Base-by-base conservation (phyloP, 2,329 filamentous ascomycete genomes). In the Verticillium nonalfalfae region DNA sequence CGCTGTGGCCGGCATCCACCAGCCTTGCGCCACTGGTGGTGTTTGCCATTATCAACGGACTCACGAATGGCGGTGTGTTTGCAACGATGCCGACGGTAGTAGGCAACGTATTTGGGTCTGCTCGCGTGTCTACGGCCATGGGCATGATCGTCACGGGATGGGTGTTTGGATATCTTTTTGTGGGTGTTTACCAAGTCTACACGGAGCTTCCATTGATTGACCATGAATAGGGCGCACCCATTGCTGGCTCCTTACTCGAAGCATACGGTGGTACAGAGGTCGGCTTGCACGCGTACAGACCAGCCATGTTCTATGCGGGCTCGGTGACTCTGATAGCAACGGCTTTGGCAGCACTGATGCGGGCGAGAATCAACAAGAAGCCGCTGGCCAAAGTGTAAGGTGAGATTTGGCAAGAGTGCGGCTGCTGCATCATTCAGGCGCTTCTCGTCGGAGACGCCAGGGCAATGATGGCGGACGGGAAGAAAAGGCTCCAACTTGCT, bases 31-130 rank as follows among this genome's bases (percentile, higher is more conserved):
- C 84, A 0, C 68, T 88, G 34, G 72, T 82, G 15, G 70, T 80
- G 0, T 89, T 89, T 67, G 82, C 82, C 9, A 74, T 87, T 6
- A 72, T 88, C 26, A 88, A 87, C 64, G 86, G 86, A 0, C 72
- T 80, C 40, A 78, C 81, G 5, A 88, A 87, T 66, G 86, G 86
- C 0, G 84, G 81, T 0, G 88, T 88, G 74, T 88, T 89, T 67
- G 80, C 82, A 1, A 82, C 82, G 0, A 86, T 88, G 77, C 86
- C 86, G 0, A 87, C 85, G 0, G 85, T 85, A 2, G 81, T 88
- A 0, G 80, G 82, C 0, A 85, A 80, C 64, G 78, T 85, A 0
- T 87, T 86, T 72, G 85, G 84, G 1, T 82, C 78, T 3, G 78
- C 77, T 1, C 74, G 81, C 4, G 78, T 85, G 38, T 75, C 79